Base-by-base conservation (phyloP, 2,329 filamentous ascomycete genomes). In the Dothistroma septosporum region DNA sequence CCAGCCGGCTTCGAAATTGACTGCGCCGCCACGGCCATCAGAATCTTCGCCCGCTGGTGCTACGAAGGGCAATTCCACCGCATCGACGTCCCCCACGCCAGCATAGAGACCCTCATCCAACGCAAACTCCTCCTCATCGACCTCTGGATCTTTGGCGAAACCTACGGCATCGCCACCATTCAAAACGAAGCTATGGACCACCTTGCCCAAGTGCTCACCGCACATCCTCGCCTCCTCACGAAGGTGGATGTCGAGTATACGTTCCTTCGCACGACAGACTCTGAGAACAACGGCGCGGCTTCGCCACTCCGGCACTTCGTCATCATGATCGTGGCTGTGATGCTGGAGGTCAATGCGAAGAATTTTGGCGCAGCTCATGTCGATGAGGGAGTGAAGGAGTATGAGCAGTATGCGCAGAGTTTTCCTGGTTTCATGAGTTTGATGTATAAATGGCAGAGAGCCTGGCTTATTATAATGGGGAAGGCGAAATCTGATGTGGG, bases 91-190 rank as follows among this genome's bases (percentile, higher is more conserved):
- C 10, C 32, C 19, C 33, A 28, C 47, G n/a, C 44, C 14, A 28
- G 8, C 5, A 16, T 19, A 1, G 54, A n/a, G 12, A 14, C 53
- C 19, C 35, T 57, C 35, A 48, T 22, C 6, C n/a, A 53, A 7
- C 44, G 31, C 14, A 60, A 64, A 37, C 8, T 24, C 5, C 22
- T 21, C n/a, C 32, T 64, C 11, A 58, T 63, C 33, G 62, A 58
- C 21, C 35, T 58, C n/a, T 62, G 60, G 53, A 37, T 64, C 37
- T 60, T 64, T 33, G 57, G 47, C 9, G 59, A 64, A 19, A 56
- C 12, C 24, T 59, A 55, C 21, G 41, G 19, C 19, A 50, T 60
- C 22, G 37, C 53, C 4, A 22, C 22, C 9, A 50, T 61, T 6
- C 59, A 64, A 32, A 64, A 60, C 55, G 47, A 57, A 10, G 53